Percentiles rank a stretch among this genome's conserved stretches.
Evolutionary conservation across 371 early-diverging fungal genomes (phyloP).

Genomic region (Zychaea mexicana): DNA sequence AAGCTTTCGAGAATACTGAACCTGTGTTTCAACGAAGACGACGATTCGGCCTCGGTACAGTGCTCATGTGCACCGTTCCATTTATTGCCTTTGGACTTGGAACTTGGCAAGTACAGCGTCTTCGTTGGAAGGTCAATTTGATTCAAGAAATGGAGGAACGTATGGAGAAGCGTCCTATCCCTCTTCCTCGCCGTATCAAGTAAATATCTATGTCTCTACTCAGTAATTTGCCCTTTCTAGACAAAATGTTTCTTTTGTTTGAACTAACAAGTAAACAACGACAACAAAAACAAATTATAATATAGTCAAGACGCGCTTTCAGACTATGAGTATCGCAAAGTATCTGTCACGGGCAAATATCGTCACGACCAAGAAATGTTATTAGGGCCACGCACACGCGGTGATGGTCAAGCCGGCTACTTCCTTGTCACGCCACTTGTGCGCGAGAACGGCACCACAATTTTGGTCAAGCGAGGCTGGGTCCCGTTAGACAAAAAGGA

Average conservation of each 20-base stretch:
- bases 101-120: slow-evolving; percentile 89
- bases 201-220: slow-evolving; percentile 22
- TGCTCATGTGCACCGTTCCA: slow-evolving; percentile 65
- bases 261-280: neutral
- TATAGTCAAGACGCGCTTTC: slow-evolving; percentile 50
- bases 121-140: slow-evolving; percentile 87
- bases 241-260: neutral
- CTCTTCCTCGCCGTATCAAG: slow-evolving; percentile 71
- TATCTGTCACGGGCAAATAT: slow-evolving; percentile 68
- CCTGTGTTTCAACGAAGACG: slow-evolving; percentile 21
- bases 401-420: slow-evolving; percentile 80
- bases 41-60: slow-evolving; percentile 43
- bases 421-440: slow-evolving; percentile 85
- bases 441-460: slow-evolving; percentile 70
- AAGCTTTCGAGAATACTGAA: slow-evolving; percentile 2
- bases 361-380: slow-evolving; percentile 78
- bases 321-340: slow-evolving; percentile 76
- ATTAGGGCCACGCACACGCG: slow-evolving; percentile 77
- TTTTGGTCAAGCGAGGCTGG: slow-evolving; percentile 91
- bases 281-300: neutral
- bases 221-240: neutral
- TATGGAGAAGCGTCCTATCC: slow-evolving; percentile 65
- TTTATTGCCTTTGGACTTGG: slow-evolving; percentile 84
- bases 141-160: slow-evolving; percentile 74
- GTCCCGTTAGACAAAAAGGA: slow-evolving; percentile 73